Conservation (phyloP, 495 filamentous ascomycete genomes). For the Neurospora sp. region DNA sequence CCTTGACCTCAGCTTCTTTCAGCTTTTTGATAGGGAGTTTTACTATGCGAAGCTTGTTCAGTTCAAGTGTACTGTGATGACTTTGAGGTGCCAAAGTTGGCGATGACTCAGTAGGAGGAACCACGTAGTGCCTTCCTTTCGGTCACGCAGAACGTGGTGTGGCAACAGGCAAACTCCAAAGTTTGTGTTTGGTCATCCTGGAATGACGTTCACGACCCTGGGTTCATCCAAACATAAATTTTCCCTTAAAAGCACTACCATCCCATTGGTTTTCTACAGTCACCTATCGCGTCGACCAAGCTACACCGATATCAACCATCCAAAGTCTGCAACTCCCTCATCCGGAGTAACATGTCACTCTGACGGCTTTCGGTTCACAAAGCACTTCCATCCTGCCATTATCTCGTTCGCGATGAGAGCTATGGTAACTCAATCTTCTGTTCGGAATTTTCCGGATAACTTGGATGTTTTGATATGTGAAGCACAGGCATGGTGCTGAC, state of each 20-base stretch:
- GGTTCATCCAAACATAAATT: neutral
- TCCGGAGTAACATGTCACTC: neutral
- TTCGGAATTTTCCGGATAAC: neutral
- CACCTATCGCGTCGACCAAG: neutral
- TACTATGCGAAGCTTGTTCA: neutral
- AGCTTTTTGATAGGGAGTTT: too few relatives aligned
- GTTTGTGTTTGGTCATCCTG: neutral
- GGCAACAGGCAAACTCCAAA: neutral
- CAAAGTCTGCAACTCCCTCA: neutral
- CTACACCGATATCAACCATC: neutral
- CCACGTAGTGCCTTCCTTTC: neutral
- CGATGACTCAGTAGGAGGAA: neutral
- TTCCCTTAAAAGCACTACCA: neutral
- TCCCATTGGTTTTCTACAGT: neutral
- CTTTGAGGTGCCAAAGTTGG: neutral
- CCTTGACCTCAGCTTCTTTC: neutral
- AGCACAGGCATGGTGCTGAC: neutral
- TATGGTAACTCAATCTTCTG: neutral
- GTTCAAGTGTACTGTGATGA: neutral
- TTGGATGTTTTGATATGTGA: neutral
- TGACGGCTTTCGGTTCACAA: neutral
- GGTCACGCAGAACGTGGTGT: neutral
- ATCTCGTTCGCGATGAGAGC: neutral
- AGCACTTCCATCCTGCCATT: neutral
- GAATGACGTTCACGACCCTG: neutral